Evolutionary conservation across 192 early-diverging fungal species (phyloP), one percentile per base, ranked within the genome.

Genomic region (Podila epigama): DNA sequence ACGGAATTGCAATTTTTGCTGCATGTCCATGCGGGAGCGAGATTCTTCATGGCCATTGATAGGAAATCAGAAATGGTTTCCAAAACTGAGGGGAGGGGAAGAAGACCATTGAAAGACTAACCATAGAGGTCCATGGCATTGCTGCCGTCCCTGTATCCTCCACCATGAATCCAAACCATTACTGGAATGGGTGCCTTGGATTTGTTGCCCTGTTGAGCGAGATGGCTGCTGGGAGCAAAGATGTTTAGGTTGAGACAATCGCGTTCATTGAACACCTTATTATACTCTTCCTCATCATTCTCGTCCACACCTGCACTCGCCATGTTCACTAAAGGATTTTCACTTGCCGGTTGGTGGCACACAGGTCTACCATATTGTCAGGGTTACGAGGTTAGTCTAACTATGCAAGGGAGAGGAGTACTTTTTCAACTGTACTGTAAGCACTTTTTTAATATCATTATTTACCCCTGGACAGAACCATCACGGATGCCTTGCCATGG

Each of bases 171-270:
- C 73, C 73, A 77, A 27, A 77, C 73, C 66, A 77, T 58, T 28
- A 77, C 73, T 3, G 73, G 73, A 12, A 75, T 10, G 9, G 35
- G 60, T 22, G 41, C 25, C 15, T 54, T 36, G 1, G 20, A 16
- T 5, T 58, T 18, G 39, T 33, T 15, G 48, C 44, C 18, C 20
- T 22, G 5, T 27, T 31, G 4, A 11, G 27, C 32, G 7, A 27
- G 31, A 4, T 27, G 34, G 0, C 7, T 41, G 18, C 22, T 39
- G 39, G 85, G 85, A 12, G 69, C 50, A 51, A 68, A 81, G 20
- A 87, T 70, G 60, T 87, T 84, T 18, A 83, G 37, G 48, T 81
- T 85, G 31, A 87, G 69, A 54, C 85, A 87, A 58, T 85, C 79
- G 18, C 62, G 58, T 40, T 80, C 79, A 32, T 37, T 72, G 31